Evolutionary conservation across 176 grass and related monocot genomes (phyloP).

Genomic region (Lolium rigidum): DNA sequence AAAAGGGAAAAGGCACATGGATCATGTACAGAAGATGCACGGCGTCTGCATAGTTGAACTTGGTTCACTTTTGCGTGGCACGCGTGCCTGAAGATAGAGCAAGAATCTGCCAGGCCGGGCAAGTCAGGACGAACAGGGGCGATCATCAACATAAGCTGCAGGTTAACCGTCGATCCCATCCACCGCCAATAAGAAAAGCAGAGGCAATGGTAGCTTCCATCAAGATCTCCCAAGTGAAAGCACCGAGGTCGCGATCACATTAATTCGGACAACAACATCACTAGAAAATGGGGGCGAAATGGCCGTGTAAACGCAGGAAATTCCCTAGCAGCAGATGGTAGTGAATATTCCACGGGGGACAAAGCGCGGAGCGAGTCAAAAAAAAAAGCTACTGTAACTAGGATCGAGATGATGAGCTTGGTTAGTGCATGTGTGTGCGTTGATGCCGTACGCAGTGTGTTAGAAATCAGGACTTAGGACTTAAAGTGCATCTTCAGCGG

Average conservation of each 20-base stretch:
- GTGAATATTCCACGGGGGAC: constrained; percentile 40
- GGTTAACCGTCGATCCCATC: constrained; percentile 13
- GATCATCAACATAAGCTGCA: constrained; percentile 48
- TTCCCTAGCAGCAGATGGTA: constrained; percentile 5
- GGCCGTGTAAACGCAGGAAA: constrained; percentile 51
- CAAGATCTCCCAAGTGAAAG: background rate
- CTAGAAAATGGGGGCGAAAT: constrained; percentile 14
- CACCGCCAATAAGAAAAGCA: background rate
- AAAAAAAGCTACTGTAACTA: background rate
- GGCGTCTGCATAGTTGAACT: background rate
- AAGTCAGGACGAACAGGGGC: constrained; percentile 28
- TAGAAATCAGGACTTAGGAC: background rate
- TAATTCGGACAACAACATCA: constrained; percentile 9
- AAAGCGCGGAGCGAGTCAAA: constrained; percentile 37
- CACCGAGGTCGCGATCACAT: background rate
- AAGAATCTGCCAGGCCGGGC: background rate
- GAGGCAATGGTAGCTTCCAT: background rate
- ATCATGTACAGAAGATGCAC: background rate
- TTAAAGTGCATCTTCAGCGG: too few species aligned
- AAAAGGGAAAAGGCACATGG: background rate
- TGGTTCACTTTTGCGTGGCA: constrained; percentile 23
- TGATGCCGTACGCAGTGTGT: background rate
- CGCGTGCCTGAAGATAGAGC: constrained; percentile 45
- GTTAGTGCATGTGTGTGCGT: background rate
- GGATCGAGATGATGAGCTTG: background rate